Base-by-base conservation (phyloP, 2,329 filamentous ascomycete genomes). In the Nannizziopsis barbatae region DNA sequence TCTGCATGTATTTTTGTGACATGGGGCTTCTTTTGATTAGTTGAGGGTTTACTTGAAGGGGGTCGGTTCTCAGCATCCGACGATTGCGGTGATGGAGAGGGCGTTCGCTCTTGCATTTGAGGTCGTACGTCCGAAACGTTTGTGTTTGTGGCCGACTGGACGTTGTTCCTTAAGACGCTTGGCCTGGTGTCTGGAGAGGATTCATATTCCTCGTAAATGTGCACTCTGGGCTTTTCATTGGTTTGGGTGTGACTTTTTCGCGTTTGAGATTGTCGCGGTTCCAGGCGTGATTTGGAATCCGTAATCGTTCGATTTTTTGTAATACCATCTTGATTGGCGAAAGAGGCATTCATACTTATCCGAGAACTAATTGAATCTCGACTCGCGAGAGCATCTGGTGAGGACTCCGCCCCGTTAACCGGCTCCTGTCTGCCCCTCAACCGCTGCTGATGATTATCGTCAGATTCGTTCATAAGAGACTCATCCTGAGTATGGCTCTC, bases 41-140 rank as follows among this genome's bases (percentile, higher is more conserved):
- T 71, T 2, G 74, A 70, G 1, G 75, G 76, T 46, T 73, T 77
- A 4, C 80, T 80, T 1, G 83, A 84, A 0, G 85, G 85, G 1
- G 84, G 84, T 42, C 77, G 80, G 56, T 90, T 90, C 63, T 92
- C 86, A 0, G 83, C 83, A 60, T 92, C 83, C 0, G 85, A 89
- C 1, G 84, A 83, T 56, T 86, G 84, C 0, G 81, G 81, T 1
- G 84, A 84, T 14, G 76, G 75, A 0, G 82, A 84, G 0, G 80
- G 81, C 0, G 78, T 76, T 10, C 55, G 58, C 49, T 60, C 58
- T 20, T 60, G 37, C 15, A 17, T 11, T 41, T 41, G 77, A 63
- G 52, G 47, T 30, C 56, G 53, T 8, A 60, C 57, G 7, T 60
- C 54, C 17, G 62, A 60, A n/a, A 42, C 7, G 9, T 14, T 11